These are phyloP conservation scores for Colletotrichum caudatum DNA, from an alignment of 2,329 filamentous ascomycete species.

Conservation along the genomic window DNA sequence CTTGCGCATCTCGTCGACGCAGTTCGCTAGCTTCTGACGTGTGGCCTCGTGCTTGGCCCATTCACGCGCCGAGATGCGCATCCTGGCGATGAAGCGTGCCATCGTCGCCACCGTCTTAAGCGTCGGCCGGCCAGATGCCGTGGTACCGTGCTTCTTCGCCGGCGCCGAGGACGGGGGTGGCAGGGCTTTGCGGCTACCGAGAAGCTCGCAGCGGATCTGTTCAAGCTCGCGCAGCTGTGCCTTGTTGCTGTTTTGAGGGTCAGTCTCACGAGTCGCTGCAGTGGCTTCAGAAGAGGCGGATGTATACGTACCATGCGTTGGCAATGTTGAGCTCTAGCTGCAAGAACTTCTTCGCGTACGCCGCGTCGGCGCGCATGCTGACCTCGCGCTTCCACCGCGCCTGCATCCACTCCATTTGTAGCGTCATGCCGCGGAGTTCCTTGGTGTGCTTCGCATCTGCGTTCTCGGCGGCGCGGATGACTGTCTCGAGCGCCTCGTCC, in stretches of 20 bases:
- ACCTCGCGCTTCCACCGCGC: constrained; percentile 85
- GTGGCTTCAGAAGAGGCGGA: neutral
- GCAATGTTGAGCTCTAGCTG: constrained; percentile 83
- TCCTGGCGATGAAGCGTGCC: constrained; percentile 66
- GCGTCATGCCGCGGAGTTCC: constrained; percentile 83
- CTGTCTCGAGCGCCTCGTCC: constrained; percentile 68
- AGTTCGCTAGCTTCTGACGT: constrained; percentile 61
- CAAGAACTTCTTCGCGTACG: constrained; percentile 89
- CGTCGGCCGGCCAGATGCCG: constrained; percentile 46
- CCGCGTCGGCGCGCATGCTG: constrained; percentile 81
- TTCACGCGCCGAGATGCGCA: constrained; percentile 59
- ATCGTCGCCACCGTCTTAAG: constrained; percentile 61
- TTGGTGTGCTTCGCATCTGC: constrained; percentile 78
- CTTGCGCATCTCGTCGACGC: constrained; percentile 60
- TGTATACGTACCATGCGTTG: constrained; percentile 86
- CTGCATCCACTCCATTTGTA: constrained; percentile 93
- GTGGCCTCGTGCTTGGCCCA: constrained; percentile 67
- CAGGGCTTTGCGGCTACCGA: constrained; percentile 54
- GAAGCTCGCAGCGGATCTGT: constrained; percentile 72
- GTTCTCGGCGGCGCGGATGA: constrained; percentile 68
- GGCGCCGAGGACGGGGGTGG: constrained; percentile 46
- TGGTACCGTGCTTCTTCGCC: constrained; percentile 33
- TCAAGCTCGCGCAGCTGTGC: constrained; percentile 88
- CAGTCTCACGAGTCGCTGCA: constrained; percentile 43
- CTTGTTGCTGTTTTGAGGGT: constrained; percentile 79